Percentiles rank a stretch among this genome's conserved stretches.
Evolutionary conservation across 2,329 filamentous ascomycete species (phyloP).

Genomic region (Thermothelomyces thermophilus): DNA sequence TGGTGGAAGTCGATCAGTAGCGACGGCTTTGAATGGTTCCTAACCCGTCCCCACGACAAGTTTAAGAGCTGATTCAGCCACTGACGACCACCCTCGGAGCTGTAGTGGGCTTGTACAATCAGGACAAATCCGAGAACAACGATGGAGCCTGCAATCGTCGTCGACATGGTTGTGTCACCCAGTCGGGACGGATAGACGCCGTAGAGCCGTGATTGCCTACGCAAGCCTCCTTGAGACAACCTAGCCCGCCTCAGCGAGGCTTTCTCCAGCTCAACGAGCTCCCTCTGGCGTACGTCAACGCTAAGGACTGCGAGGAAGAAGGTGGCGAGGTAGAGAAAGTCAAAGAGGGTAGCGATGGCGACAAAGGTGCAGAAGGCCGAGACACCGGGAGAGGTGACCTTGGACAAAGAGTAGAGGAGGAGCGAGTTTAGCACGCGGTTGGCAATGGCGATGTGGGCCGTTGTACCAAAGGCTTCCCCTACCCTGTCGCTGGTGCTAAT

Average conservation of each 20-base stretch:
- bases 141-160: constrained; percentile 66
- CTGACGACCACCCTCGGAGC: constrained; percentile 49
- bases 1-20: constrained; percentile 60
- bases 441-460: constrained; percentile 61
- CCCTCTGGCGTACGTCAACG: constrained; percentile 69
- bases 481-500: constrained; percentile 63
- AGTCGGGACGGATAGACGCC: constrained; percentile 43
- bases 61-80: constrained; percentile 32
- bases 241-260: constrained; percentile 39
- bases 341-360: constrained; percentile 66
- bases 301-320: constrained; percentile 76
- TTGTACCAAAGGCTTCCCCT: constrained; percentile 66
- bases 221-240: constrained; percentile 16
- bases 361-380: constrained; percentile 71
- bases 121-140: constrained; percentile 67
- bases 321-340: constrained; percentile 71
- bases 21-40: constrained; percentile 30
- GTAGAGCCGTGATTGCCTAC: constrained; percentile 49
- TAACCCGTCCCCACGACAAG: constrained; percentile 25
- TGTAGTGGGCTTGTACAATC: constrained; percentile 72
- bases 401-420: constrained; percentile 60
- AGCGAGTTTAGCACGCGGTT: constrained; percentile 63
- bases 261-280: constrained; percentile 64
- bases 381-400: constrained; percentile 61
- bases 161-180: constrained; percentile 61